Evolutionary conservation across 2,329 filamentous ascomycete genomes (phyloP).

Genomic region (Didymella segeticola): DNA sequence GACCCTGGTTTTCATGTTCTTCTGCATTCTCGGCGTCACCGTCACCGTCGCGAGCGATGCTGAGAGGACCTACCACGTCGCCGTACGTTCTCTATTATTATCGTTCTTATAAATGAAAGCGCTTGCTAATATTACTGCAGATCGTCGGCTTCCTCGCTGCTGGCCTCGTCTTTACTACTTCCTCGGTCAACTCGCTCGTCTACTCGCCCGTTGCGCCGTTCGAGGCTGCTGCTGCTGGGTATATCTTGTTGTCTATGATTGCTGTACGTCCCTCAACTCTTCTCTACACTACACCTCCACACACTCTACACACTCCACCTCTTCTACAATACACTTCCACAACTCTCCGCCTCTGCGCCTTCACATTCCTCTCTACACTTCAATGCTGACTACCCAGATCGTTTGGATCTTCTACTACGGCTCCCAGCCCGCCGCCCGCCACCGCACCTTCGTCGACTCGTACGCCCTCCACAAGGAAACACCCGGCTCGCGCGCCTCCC

Average conservation of each 20-base stretch:
- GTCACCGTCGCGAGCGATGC: conserved; percentile 85
- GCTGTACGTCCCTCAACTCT: conserved; percentile 64
- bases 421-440: conserved; percentile 83
- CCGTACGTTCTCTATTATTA: too few species aligned
- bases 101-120: too few species aligned
- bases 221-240: conserved; percentile 88
- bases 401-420: conserved; percentile 99
- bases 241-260: conserved; percentile 92
- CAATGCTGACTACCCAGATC: conserved; percentile 68
- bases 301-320: too few species aligned
- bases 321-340: too few species aligned
- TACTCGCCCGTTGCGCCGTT: conserved; percentile 76
- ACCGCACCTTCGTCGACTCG: conserved; percentile 91
- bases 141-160: conserved; percentile 86
- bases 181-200: conserved; percentile 84
- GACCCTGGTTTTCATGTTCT: conserved; percentile 84
- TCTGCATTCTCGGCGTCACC: conserved; percentile 79
- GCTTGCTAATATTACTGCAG: conserved; percentile 47
- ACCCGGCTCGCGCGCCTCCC: conserved; percentile 68
- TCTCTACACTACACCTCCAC: too few species aligned
- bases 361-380: too few species aligned
- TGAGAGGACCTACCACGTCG: conserved; percentile 87
- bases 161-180: conserved; percentile 83
- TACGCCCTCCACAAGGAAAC: conserved; percentile 91
- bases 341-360: too few species aligned